phyloP scores from a whole-genome alignment of 1,284 basidiomycete genomes.

The Stereum hirsutum region DNA sequence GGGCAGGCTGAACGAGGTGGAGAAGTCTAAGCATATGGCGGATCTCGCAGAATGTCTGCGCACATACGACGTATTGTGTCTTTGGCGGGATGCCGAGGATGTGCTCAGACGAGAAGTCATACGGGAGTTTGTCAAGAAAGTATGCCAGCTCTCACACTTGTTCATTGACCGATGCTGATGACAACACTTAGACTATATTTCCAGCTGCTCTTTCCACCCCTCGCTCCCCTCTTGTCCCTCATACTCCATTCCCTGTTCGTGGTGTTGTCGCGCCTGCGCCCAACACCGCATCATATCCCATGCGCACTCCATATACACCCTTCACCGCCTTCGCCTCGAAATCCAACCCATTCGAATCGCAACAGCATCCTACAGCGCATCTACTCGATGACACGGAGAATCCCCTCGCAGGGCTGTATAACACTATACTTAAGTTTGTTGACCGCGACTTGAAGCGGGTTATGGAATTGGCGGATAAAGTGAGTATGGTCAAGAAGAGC shows the following conservation, averaged over 20 bases:
- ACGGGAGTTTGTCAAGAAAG: constrained; percentile 70
- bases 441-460: constrained; percentile 63
- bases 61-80: constrained; percentile 74
- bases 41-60: constrained; percentile 74
- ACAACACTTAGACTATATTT: constrained; percentile 51
- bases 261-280: constrained; percentile 8
- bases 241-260: constrained; percentile 48
- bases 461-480: constrained; percentile 69
- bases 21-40: constrained; percentile 50
- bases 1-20: constrained; percentile 37
- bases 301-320: constrained; percentile 53
- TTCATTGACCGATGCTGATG: constrained; percentile 4
- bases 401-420: constrained; percentile 68
- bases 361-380: constrained; percentile 26
- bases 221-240: constrained; percentile 66
- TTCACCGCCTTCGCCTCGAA: constrained; percentile 56
- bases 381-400: constrained; percentile 58
- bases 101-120: constrained; percentile 68
- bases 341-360: constrained; percentile 30
- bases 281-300: constrained; percentile 24
- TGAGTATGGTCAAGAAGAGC: constrained; percentile 39
- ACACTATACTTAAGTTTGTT: constrained; percentile 74
- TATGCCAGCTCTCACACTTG: constrained; percentile 17
- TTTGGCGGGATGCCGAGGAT: constrained; percentile 83
- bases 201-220: constrained; percentile 58